phyloP scores from a whole-genome alignment of 2,329 filamentous ascomycete species.

The Penicillium freii region DNA sequence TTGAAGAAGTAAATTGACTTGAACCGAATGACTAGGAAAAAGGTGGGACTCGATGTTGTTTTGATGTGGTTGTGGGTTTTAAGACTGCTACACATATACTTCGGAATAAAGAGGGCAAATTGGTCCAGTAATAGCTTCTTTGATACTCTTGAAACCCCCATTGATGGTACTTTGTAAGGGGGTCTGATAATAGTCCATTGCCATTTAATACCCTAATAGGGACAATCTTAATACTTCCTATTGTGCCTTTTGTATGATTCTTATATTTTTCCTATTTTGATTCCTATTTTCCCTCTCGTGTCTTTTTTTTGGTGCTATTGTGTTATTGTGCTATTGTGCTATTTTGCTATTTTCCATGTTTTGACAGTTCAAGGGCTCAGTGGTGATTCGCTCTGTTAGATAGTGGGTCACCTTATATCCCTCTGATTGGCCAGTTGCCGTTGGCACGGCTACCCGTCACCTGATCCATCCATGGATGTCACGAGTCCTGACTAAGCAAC shows the following conservation, averaged over 20 bases:
- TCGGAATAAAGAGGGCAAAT: background rate
- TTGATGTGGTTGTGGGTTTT: conserved; percentile 12
- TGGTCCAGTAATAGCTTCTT: background rate
- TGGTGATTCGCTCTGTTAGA: conserved; percentile 16
- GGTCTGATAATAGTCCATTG: background rate
- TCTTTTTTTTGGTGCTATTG: background rate
- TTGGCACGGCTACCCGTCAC: conserved; percentile 26
- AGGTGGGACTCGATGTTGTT: conserved; percentile 18
- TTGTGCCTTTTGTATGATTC: background rate
- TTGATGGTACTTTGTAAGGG: background rate
- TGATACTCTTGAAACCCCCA: background rate
- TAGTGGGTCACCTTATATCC: background rate
- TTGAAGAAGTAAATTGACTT: conserved; percentile 12
- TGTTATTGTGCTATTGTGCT: too few species aligned
- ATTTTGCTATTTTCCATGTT: conserved; percentile 6
- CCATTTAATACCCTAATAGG: background rate
- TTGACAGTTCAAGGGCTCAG: background rate
- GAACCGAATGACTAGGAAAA: conserved; percentile 1
- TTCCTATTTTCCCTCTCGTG: background rate
- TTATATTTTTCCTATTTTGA: background rate
- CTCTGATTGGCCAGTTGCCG: conserved; percentile 14
- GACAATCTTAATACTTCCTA: background rate
- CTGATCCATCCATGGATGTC: conserved; percentile 3
- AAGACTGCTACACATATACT: background rate
- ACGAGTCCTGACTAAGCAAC: conserved; percentile 15